Percentiles rank a stretch among this genome's conserved stretches.
These are phyloP conservation scores for Paxillus rubicundulus DNA, from an alignment of 768 basidiomycete genomes.

Conservation along the genomic window DNA sequence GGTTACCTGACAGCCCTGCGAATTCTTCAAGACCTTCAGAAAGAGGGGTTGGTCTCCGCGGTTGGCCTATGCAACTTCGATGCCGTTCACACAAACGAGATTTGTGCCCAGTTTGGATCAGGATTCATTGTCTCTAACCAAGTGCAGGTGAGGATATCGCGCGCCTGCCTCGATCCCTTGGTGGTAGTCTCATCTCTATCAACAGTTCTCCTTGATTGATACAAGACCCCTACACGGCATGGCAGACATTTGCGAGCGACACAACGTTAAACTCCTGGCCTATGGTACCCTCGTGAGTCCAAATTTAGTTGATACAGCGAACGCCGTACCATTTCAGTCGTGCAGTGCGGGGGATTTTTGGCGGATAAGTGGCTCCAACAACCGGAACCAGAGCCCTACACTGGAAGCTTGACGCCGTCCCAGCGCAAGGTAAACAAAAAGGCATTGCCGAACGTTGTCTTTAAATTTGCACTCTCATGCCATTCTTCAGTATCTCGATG, in stretches of 20 bases:
- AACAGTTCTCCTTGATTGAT: conserved; percentile 79
- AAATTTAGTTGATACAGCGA: conserved; percentile 1
- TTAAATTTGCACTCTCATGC: not conserved
- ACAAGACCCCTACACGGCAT: conserved; percentile 74
- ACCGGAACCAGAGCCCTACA: conserved; percentile 71
- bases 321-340: conserved; percentile 4
- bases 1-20: conserved; percentile 48
- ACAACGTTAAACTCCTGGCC: conserved; percentile 71
- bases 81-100: conserved; percentile 69
- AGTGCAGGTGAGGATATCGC: conserved; percentile 56
- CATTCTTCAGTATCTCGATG: conserved; percentile 69
- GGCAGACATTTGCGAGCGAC: conserved; percentile 71
- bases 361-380: conserved; percentile 70
- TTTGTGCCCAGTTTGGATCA: conserved; percentile 70
- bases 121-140: conserved; percentile 79
- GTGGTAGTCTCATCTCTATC: conserved; percentile 7
- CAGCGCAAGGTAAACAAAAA: conserved; percentile 66
- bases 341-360: conserved; percentile 80
- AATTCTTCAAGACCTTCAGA: conserved; percentile 57
- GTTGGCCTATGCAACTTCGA: conserved; percentile 86
- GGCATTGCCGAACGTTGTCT: not conserved
- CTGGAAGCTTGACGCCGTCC: conserved; percentile 68
- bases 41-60: conserved; percentile 56
- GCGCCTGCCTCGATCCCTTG: not conserved
- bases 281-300: conserved; percentile 74